Base-by-base conservation (phyloP, 192 early-diverging fungal genomes). In the Oehlia diaphana region DNA sequence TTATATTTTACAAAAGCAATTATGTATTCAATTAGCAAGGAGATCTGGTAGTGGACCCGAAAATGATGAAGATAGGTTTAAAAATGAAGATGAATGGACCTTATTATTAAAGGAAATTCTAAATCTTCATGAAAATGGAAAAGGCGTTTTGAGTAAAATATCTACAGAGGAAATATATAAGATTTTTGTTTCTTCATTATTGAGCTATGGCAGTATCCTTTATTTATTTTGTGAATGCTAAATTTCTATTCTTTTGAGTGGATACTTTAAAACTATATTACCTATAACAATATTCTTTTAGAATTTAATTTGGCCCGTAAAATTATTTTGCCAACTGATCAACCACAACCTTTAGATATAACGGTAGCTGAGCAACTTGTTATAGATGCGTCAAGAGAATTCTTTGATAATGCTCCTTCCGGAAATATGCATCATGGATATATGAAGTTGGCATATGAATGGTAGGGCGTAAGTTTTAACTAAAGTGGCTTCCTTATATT, bases 361-460 rank as follows among this genome's bases (percentile, higher is more conserved):
- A 84, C 86, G 6, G 77, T 81, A 2, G 87, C 87, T 12, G 90
- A 94, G 71, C 83, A 88, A 67, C 76, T 94, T 23, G 87, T 93
- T 9, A 87, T 94, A 69, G 89, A 93, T 74, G 87, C 91, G 35
- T 90, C 91, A 10, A 82, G 84, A 74, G 93, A 95, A 78, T 92
- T 92, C 77, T 93, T 86, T 82, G 93, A 93, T 72, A 95, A 95
- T 72, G 87, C 93, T 21, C 85, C 88, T n/a, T 86, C 84, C 21
- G 90, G 92, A 9, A 91, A 92, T 44, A 88, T 88, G 86, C 79
- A 87, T 53, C 74, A 87, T n/a, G 92, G 92, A 13, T 83, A 87
- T 49, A 87, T 94, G 89, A 93, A 92, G 71, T 79, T 91, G 80
- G 92, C 93, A 37, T 87, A 85, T 49, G 91, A 95, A 50, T 95